Conservation (phyloP, 163 green algal genomes). For the Scenedesmus sp. region DNA sequence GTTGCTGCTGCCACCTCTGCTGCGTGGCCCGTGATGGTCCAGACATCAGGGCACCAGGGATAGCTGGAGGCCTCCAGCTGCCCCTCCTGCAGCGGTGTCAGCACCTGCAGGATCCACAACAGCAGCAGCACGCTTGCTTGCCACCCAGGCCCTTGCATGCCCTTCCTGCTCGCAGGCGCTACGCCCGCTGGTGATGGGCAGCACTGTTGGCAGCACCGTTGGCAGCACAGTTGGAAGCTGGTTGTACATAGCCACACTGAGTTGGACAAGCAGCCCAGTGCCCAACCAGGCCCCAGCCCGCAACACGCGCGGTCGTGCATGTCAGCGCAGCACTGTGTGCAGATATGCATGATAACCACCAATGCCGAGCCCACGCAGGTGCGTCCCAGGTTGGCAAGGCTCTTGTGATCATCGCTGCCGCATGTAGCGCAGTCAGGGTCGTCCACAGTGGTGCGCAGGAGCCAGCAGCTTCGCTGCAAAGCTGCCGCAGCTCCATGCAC, state of each 20-base stretch:
- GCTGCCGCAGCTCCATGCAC: too few relatives aligned
- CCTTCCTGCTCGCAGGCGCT: background rate
- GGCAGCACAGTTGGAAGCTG: background rate
- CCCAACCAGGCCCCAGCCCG: background rate
- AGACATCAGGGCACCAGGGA: conserved; percentile 55
- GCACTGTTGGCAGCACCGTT: background rate
- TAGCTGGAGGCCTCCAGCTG: conserved; percentile 49
- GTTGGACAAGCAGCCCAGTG: too few relatives aligned
- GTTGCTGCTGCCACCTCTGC: conserved; percentile 10
- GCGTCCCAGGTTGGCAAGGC: too few relatives aligned
- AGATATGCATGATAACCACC: too few relatives aligned
- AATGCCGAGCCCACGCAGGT: too few relatives aligned
- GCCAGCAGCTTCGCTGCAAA: background rate
- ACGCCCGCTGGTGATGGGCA: background rate
- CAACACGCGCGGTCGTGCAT: background rate
- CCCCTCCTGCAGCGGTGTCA: conserved; percentile 49
- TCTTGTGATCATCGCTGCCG: too few relatives aligned
- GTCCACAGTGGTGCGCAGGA: conserved; percentile 34
- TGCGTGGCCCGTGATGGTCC: conserved; percentile 30
- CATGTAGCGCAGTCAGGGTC: too few relatives aligned
- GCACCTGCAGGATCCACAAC: conserved; percentile 18
- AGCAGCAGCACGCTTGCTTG: conserved; percentile 8
- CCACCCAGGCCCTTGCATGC: background rate
- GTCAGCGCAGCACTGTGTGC: background rate
- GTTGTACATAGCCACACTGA: background rate